Percentiles rank a stretch among this genome's conserved stretches.
phyloP scores from a whole-genome alignment of 768 basidiomycete species.

The Sarcodon aspratus region DNA sequence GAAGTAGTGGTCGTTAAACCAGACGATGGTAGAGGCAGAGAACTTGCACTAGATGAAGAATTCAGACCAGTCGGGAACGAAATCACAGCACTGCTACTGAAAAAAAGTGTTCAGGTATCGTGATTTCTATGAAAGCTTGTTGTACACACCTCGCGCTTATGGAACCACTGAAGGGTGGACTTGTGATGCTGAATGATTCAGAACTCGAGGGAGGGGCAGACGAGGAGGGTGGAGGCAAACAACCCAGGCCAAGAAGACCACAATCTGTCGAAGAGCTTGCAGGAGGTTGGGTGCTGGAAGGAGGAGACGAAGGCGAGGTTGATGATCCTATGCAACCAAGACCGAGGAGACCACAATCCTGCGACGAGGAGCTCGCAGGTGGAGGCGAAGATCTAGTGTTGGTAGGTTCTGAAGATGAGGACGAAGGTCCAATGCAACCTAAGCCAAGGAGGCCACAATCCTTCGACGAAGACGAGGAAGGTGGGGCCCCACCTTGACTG shows the following conservation, averaged over 20 bases:
- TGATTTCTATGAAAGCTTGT: not conserved
- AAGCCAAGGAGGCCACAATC: too few species aligned
- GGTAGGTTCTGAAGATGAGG: not conserved
- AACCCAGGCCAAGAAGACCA: not conserved
- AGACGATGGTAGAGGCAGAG: not conserved
- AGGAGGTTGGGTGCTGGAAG: not conserved
- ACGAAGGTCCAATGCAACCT: not conserved
- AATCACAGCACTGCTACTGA: not conserved
- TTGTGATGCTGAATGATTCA: not conserved
- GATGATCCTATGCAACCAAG: not conserved
- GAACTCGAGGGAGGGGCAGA: not conserved
- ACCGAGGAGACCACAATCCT: not conserved
- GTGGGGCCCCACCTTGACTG: not conserved
- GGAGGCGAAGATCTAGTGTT: not conserved
- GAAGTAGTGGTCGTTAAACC: conserved; percentile 6
- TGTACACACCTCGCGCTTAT: not conserved
- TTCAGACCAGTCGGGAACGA: not conserved
- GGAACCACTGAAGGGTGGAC: not conserved
- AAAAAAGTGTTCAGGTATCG: not conserved
- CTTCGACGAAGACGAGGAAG: too few species aligned
- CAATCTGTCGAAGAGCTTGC: not conserved
- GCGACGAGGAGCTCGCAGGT: not conserved
- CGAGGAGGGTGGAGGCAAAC: not conserved
- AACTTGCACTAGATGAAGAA: not conserved
- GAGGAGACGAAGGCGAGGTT: not conserved